phyloP scores from a whole-genome alignment of 2,329 filamentous ascomycete genomes.

The Paradendryphiella salina region DNA sequence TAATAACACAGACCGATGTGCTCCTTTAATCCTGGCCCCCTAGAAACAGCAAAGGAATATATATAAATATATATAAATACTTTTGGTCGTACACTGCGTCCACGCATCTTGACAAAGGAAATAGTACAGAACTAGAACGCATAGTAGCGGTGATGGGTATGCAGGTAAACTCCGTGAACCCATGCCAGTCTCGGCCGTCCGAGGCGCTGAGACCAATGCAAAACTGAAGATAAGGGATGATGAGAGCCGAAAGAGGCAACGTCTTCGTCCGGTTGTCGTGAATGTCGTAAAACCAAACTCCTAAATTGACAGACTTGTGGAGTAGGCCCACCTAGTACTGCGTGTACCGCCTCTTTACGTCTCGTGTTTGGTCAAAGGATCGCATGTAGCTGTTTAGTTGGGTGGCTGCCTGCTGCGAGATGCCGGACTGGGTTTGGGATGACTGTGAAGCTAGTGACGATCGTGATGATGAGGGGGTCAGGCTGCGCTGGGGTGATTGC shows the following conservation, averaged over 20 bases:
- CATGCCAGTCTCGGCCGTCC: conserved; percentile 17
- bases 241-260: conserved; percentile 11
- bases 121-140: conserved; percentile 30
- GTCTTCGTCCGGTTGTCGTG: conserved; percentile 18
- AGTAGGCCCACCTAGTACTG: conserved; percentile 28
- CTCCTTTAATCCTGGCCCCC: not conserved
- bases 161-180: conserved; percentile 30
- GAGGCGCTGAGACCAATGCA: conserved; percentile 12
- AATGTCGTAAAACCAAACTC: conserved; percentile 28
- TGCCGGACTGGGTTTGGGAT: conserved; percentile 52
- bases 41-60: conserved; percentile 16
- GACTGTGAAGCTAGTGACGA: conserved; percentile 81
- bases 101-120: conserved; percentile 24
- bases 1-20: conserved; percentile 15
- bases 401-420: conserved; percentile 76
- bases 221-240: conserved; percentile 10
- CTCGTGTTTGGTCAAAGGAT: conserved; percentile 82
- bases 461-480: conserved; percentile 72
- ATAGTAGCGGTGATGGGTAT: conserved; percentile 24
- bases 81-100: conserved; percentile 39
- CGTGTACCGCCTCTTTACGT: conserved; percentile 52
- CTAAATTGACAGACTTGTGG: conserved; percentile 2
- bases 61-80: conserved; percentile 36
- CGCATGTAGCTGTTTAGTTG: conserved; percentile 85
- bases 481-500: conserved; percentile 47